A percentile compares a stretch with the other conserved stretches of the same genome.
phyloP scores from a whole-genome alignment of 2,329 filamentous ascomycete species.

The Dothideomycetes sp. region DNA sequence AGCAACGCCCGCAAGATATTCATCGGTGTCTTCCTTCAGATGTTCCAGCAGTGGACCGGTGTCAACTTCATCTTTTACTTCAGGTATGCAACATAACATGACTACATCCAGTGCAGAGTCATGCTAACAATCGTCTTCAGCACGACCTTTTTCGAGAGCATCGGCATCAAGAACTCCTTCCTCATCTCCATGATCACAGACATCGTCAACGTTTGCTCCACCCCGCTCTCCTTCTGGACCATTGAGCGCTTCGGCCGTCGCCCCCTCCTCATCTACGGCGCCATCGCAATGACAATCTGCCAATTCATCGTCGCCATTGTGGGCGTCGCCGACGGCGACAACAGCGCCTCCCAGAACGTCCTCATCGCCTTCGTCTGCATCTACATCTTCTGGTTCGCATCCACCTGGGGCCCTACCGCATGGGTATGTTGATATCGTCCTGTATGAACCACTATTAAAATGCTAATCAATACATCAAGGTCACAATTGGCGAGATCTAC shows the following conservation, averaged over 20 bases:
- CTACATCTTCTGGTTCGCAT: slow-evolving; percentile 87
- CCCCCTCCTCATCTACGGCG: slow-evolving; percentile 66
- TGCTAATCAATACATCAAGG: slow-evolving; percentile 4
- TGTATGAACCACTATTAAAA: no score
- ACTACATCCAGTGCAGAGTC: no score
- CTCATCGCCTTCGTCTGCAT: slow-evolving; percentile 80
- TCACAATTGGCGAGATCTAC: slow-evolving; percentile 72
- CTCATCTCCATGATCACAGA: slow-evolving; percentile 77
- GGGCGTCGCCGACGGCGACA: slow-evolving; percentile 26
- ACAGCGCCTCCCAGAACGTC: slow-evolving; percentile 38
- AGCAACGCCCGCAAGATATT: slow-evolving; percentile 38
- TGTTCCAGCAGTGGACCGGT: slow-evolving; percentile 56
- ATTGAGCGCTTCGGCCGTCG: slow-evolving; percentile 77
- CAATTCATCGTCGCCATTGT: slow-evolving; percentile 76
- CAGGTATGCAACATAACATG: no score
- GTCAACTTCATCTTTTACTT: slow-evolving; percentile 75
- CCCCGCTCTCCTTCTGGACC: slow-evolving; percentile 78
- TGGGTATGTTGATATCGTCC: not conserved
- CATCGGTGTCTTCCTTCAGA: slow-evolving; percentile 35
- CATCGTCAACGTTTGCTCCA: slow-evolving; percentile 77
- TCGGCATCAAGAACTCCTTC: slow-evolving; percentile 67
- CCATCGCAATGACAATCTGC: slow-evolving; percentile 70
- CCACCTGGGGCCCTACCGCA: slow-evolving; percentile 52
- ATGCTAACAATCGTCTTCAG: no score
- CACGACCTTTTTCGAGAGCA: slow-evolving; percentile 72